Percentiles rank a stretch among this genome's conserved stretches.
Evolutionary conservation across 1,139 yeast genomes (phyloP).

Genomic region (Yamadazyma dendronema): DNA sequence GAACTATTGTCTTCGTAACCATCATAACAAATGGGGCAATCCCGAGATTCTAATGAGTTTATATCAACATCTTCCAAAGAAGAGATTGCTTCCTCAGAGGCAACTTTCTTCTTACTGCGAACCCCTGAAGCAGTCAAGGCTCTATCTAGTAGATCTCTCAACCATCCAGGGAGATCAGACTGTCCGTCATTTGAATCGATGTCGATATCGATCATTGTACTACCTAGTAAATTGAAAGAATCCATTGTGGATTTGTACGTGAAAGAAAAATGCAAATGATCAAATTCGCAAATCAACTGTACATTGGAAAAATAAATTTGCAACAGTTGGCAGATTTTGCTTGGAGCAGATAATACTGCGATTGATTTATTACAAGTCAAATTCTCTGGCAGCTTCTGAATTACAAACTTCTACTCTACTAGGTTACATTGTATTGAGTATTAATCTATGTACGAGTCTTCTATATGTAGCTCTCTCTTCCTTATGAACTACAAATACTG

Average conservation of each 20-base stretch:
- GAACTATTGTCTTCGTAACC: slow-evolving; percentile 20
- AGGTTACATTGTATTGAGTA: no score
- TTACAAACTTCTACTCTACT: no score
- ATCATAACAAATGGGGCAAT: slow-evolving; percentile 50
- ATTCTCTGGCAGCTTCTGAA: no score
- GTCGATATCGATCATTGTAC: slow-evolving; percentile 27
- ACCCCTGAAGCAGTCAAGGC: slow-evolving; percentile 33
- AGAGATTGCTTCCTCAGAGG: slow-evolving; percentile 43
- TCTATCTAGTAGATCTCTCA: slow-evolving; percentile 38
- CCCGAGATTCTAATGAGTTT: slow-evolving; percentile 19
- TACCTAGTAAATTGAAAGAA: slow-evolving; percentile 10
- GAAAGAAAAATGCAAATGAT: neutral
- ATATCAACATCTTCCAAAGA: slow-evolving; percentile 29
- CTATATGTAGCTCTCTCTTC: no score
- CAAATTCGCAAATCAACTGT: neutral
- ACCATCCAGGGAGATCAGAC: slow-evolving; percentile 35
- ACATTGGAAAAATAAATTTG: no score
- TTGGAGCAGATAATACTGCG: no score
- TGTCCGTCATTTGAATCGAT: slow-evolving; percentile 20
- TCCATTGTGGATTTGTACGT: slow-evolving; percentile 10
- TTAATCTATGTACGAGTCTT: no score
- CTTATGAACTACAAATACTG: slow-evolving; percentile 60
- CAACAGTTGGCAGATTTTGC: no score
- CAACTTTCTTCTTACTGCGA: slow-evolving; percentile 25
- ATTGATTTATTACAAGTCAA: no score